Conservation (phyloP, 2,329 filamentous ascomycete species). For the Beauveria sp. region DNA sequence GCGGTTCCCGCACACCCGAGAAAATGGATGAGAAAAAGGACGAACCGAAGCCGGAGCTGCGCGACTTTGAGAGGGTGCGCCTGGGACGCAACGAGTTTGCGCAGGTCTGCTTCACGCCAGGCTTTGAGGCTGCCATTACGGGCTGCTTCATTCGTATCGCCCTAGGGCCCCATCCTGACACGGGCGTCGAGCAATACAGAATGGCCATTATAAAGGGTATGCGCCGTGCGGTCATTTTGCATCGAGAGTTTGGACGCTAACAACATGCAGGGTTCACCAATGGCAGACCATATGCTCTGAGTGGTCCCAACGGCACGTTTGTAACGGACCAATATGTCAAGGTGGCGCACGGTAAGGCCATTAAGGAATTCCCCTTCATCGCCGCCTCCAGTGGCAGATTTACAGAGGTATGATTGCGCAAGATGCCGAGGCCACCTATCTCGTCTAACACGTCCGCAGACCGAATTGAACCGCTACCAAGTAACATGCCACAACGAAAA, state of each 20-base stretch:
- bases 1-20: constrained; percentile 45
- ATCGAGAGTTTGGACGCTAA: constrained; percentile 13
- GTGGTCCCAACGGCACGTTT: constrained; percentile 67
- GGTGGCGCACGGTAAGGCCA: constrained; percentile 73
- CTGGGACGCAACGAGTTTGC: constrained; percentile 82
- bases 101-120: constrained; percentile 86
- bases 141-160: constrained; percentile 83
- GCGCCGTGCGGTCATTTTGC: constrained; percentile 11
- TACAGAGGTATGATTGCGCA: constrained; percentile 56
- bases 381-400: constrained; percentile 80
- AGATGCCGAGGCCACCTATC: neutral
- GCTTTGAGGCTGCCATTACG: constrained; percentile 72
- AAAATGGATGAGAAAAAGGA: constrained; percentile 51
- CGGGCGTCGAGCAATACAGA: constrained; percentile 71
- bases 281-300: constrained; percentile 77
- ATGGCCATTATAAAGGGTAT: constrained; percentile 82
- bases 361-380: constrained; percentile 83
- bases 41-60: constrained; percentile 62
- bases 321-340: constrained; percentile 80
- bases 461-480: constrained; percentile 76
- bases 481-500: constrained; percentile 65
- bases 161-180: constrained; percentile 68
- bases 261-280: constrained; percentile 58
- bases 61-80: constrained; percentile 77
- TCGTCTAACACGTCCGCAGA: constrained; percentile 34